These are phyloP conservation scores for Dendrobium catenatum DNA, from an alignment of 106 monocot genomes.

Conservation along the genomic window DNA sequence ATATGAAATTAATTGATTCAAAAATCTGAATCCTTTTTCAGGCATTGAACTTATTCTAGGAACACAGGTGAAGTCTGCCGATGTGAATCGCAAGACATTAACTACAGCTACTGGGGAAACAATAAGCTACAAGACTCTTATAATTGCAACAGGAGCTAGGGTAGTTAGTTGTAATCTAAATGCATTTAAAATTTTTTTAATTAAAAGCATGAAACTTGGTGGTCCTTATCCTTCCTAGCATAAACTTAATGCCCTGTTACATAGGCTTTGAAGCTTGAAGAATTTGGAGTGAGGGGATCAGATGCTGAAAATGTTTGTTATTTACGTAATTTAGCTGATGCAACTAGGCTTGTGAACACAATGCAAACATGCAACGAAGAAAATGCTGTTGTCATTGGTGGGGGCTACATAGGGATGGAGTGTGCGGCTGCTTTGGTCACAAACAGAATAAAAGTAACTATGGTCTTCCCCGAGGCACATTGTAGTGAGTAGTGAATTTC, in stretches of 20 bases:
- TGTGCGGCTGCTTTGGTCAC: slow-evolving; percentile 90
- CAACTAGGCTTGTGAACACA: slow-evolving; percentile 59
- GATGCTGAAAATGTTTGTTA: slow-evolving; percentile 92
- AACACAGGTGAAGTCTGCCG: slow-evolving; percentile 73
- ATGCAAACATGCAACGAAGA: slow-evolving; percentile 62
- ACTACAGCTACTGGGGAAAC: slow-evolving; percentile 78
- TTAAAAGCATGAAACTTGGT: not conserved
- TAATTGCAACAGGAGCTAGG: slow-evolving; percentile 97
- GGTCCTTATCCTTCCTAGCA: too few relatives aligned
- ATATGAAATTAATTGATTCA: not conserved
- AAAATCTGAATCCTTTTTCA: slow-evolving; percentile 10
- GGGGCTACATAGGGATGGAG: slow-evolving; percentile 99
- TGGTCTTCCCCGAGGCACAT: slow-evolving; percentile 93
- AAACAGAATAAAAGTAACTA: slow-evolving; percentile 81
- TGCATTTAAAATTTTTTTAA: not conserved
- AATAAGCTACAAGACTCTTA: slow-evolving; percentile 82
- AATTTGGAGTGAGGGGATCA: slow-evolving; percentile 79
- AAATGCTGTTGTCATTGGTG: slow-evolving; percentile 91
- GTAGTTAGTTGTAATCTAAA: slow-evolving; percentile 25
- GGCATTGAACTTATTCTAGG: slow-evolving; percentile 96
- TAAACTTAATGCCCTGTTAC: not conserved
- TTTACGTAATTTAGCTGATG: slow-evolving; percentile 82
- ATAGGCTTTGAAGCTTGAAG: slow-evolving; percentile 91
- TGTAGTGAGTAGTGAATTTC: slow-evolving; percentile 57
- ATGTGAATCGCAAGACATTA: slow-evolving; percentile 77